Percentiles rank a stretch among this genome's conserved stretches.
phyloP scores from a whole-genome alignment of 805 yeast species.

The Candida gorgasii region DNA sequence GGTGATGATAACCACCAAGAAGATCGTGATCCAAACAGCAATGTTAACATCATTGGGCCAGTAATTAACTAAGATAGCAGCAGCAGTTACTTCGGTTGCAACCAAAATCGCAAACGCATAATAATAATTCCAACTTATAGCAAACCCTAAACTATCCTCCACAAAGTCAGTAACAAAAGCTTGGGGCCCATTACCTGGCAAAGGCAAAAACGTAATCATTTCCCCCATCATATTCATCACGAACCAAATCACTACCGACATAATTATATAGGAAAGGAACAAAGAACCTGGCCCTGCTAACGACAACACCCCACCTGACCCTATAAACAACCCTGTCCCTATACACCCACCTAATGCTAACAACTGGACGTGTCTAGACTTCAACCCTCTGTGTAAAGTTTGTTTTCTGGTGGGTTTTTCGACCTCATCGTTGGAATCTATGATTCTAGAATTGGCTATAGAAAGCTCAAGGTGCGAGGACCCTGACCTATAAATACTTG shows the following conservation, averaged over 20 bases:
- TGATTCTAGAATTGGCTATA: constrained; percentile 26
- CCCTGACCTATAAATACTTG: constrained; percentile 26
- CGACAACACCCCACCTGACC: constrained; percentile 35
- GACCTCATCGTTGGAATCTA: constrained; percentile 21
- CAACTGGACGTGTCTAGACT: constrained; percentile 60
- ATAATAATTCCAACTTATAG: constrained; percentile 43
- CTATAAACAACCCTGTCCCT: constrained; percentile 66
- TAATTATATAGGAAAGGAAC: constrained; percentile 33
- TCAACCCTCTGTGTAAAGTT: constrained; percentile 31
- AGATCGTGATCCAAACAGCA: constrained; percentile 42
- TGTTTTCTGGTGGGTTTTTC: constrained; percentile 1
- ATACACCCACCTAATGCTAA: constrained; percentile 85
- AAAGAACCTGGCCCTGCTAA: constrained; percentile 40
- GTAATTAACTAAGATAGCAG: constrained; percentile 35
- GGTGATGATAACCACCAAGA: constrained; percentile 25
- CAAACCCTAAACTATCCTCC: constrained; percentile 18
- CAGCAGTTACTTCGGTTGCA: constrained; percentile 40
- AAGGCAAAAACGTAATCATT: constrained; percentile 18
- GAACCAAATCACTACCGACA: constrained; percentile 17
- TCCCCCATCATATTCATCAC: constrained; percentile 17
- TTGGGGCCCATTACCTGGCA: constrained; percentile 14
- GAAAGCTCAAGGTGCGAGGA: constrained; percentile 27
- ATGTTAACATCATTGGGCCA: constrained; percentile 35
- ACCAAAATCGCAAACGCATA: constrained; percentile 34
- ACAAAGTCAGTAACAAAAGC: constrained; percentile 15